phyloP scores from a whole-genome alignment of 768 basidiomycete species.

The Lactifluus pinguis region DNA sequence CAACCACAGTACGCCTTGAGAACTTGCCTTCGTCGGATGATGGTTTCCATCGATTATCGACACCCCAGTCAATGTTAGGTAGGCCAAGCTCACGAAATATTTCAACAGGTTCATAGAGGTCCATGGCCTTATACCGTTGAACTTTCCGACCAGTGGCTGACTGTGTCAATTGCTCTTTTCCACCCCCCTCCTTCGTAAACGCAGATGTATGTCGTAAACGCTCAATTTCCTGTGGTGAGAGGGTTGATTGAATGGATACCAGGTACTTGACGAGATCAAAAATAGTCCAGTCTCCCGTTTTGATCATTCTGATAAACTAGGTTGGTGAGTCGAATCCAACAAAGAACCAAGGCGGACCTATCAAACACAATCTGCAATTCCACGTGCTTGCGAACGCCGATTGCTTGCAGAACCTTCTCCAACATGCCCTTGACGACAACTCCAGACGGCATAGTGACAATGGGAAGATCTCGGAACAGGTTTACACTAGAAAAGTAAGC shows the following conservation, averaged over 20 bases:
- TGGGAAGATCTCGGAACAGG: conserved; percentile 82
- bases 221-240: conserved; percentile 49
- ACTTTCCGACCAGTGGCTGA: conserved; percentile 27
- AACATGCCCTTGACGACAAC: conserved; percentile 52
- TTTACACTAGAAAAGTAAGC: conserved; percentile 81
- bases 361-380: conserved; percentile 91
- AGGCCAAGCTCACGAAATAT: conserved; percentile 62
- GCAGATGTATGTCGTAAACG: conserved; percentile 58
- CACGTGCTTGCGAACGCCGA: conserved; percentile 87
- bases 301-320: conserved; percentile 57
- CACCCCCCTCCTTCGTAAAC: conserved; percentile 51
- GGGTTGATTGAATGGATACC: conserved; percentile 61
- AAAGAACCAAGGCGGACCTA: conserved; percentile 37
- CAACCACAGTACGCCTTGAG: background rate
- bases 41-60: conserved; percentile 64
- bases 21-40: conserved; percentile 77
- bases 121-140: conserved; percentile 49
- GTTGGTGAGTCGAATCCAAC: background rate
- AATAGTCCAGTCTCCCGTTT: conserved; percentile 84
- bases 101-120: conserved; percentile 80
- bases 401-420: conserved; percentile 58
- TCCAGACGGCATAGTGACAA: conserved; percentile 64
- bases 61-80: conserved; percentile 85
- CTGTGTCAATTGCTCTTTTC: conserved; percentile 18
- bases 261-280: conserved; percentile 82